Evolutionary conservation across 2,329 filamentous ascomycete genomes (phyloP).

Genomic region (Trichoderma koningiopsis): DNA sequence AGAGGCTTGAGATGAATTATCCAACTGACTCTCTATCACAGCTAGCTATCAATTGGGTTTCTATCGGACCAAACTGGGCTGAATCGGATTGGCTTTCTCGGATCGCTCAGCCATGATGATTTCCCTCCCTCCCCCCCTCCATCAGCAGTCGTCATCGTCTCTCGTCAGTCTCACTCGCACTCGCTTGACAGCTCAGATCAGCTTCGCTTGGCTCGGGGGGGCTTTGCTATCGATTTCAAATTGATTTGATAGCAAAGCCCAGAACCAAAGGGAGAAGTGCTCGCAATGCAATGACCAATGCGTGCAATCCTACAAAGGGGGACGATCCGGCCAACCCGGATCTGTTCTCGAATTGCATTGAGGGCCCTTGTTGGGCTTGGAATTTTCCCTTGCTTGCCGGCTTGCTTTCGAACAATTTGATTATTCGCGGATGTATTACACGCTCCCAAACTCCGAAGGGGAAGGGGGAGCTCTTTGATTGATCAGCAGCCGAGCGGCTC

Average conservation of each 20-base stretch:
- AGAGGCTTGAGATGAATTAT: not conserved
- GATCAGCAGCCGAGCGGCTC: conserved; percentile 20
- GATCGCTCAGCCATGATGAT: conserved; percentile 15
- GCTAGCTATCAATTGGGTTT: not conserved
- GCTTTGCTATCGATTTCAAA: not conserved
- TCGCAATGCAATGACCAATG: not conserved
- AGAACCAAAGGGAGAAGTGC: not conserved
- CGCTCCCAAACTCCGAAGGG: not conserved
- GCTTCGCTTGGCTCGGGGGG: not conserved
- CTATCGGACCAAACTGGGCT: not conserved
- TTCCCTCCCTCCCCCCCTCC: not conserved
- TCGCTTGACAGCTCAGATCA: conserved; percentile 15
- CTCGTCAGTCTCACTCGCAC: conserved; percentile 18
- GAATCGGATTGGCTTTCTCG: not conserved
- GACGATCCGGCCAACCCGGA: conserved; percentile 22
- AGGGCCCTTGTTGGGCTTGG: not conserved
- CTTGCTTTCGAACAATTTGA: conserved; percentile 4
- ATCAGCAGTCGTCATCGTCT: conserved; percentile 15
- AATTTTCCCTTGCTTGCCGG: not conserved
- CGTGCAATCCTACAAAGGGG: not conserved
- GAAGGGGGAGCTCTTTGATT: conserved; percentile 6
- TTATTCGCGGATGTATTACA: not conserved
- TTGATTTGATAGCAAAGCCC: not conserved
- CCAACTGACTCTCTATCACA: not conserved
- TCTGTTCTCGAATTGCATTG: conserved; percentile 12